These are phyloP conservation scores for Neonectria sp. DNA, from an alignment of 2,329 filamentous ascomycete species.

Conservation along the genomic window DNA sequence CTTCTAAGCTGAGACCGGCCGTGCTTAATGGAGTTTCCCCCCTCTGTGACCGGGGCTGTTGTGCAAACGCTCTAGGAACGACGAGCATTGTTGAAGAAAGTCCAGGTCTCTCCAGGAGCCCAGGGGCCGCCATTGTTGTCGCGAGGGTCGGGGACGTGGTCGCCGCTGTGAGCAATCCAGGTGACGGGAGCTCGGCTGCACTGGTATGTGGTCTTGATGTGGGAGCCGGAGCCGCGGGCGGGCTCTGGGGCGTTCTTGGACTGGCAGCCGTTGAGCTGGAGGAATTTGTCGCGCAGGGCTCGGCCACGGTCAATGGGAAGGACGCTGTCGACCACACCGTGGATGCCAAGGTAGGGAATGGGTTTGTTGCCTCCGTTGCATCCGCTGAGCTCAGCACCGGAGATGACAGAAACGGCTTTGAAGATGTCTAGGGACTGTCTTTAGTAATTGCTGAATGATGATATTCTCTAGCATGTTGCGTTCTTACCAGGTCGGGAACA, in stretches of 20 bases:
- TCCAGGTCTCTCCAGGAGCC: slow-evolving; percentile 42
- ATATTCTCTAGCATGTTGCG: not conserved
- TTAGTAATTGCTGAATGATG: slow-evolving; percentile 9
- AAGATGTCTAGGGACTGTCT: slow-evolving; percentile 40
- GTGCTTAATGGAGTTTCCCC: not conserved
- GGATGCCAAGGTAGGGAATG: slow-evolving; percentile 57
- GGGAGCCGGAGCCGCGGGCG: slow-evolving; percentile 29
- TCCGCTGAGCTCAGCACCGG: slow-evolving; percentile 52
- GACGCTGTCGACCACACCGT: slow-evolving; percentile 56
- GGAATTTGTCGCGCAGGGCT: slow-evolving; percentile 56
- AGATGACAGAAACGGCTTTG: slow-evolving; percentile 56
- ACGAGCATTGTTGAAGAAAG: slow-evolving; percentile 41
- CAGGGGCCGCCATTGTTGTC: slow-evolving; percentile 37
- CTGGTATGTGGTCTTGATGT: slow-evolving; percentile 48
- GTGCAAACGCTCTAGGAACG: slow-evolving; percentile 10
- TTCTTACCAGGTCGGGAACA: slow-evolving; percentile 54
- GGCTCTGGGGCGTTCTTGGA: slow-evolving; percentile 44
- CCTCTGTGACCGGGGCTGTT: slow-evolving; percentile 4
- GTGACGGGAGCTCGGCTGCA: slow-evolving; percentile 48
- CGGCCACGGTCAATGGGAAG: slow-evolving; percentile 53
- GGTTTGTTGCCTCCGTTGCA: slow-evolving; percentile 56
- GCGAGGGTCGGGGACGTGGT: slow-evolving; percentile 43
- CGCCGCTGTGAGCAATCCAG: slow-evolving; percentile 50
- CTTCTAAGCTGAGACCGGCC: slow-evolving; percentile 4
- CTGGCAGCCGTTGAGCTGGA: slow-evolving; percentile 55